These are phyloP conservation scores for Neonectria ditissima DNA, from an alignment of 2,329 filamentous ascomycete species.

Conservation along the genomic window DNA sequence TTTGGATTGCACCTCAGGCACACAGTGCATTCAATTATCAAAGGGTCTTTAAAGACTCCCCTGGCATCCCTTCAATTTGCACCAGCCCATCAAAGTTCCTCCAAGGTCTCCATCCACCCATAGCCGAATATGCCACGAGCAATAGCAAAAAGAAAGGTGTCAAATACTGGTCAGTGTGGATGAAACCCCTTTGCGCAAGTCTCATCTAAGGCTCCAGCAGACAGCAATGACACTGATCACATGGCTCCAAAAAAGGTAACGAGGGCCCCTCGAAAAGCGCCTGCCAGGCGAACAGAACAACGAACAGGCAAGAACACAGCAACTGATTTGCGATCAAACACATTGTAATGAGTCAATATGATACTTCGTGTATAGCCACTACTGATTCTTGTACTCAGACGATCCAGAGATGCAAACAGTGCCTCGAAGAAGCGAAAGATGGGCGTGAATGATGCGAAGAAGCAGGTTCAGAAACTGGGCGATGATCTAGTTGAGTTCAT, in stretches of 20 bases:
- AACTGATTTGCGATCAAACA: not conserved
- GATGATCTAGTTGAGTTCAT: constrained; percentile 38
- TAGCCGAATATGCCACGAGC: constrained; percentile 41
- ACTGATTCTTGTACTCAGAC: constrained; percentile 3
- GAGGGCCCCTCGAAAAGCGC: constrained; percentile 25
- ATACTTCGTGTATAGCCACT: not conserved
- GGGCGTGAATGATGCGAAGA: constrained; percentile 35
- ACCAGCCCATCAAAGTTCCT: not conserved
- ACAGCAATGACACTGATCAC: constrained; percentile 28
- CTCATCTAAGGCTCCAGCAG: constrained; percentile 26
- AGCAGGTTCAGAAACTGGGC: constrained; percentile 39
- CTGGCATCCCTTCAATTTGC: not conserved
- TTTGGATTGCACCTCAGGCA: constrained; percentile 9
- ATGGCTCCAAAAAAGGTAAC: constrained; percentile 29
- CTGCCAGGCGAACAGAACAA: constrained; percentile 7
- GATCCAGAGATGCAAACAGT: not conserved
- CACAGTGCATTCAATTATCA: not conserved
- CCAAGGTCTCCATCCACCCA: not conserved
- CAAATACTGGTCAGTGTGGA: constrained; percentile 34
- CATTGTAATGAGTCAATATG: constrained; percentile 3
- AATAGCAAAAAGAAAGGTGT: constrained; percentile 44
- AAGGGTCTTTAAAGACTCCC: not conserved
- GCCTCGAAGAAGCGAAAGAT: constrained; percentile 27
- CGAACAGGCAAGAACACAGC: constrained; percentile 8
- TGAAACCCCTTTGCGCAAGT: not conserved